A percentile compares a stretch with the other conserved stretches of the same genome.
Evolutionary conservation across 2,329 filamentous ascomycete species (phyloP).

Genomic region (Leptographium flavum): DNA sequence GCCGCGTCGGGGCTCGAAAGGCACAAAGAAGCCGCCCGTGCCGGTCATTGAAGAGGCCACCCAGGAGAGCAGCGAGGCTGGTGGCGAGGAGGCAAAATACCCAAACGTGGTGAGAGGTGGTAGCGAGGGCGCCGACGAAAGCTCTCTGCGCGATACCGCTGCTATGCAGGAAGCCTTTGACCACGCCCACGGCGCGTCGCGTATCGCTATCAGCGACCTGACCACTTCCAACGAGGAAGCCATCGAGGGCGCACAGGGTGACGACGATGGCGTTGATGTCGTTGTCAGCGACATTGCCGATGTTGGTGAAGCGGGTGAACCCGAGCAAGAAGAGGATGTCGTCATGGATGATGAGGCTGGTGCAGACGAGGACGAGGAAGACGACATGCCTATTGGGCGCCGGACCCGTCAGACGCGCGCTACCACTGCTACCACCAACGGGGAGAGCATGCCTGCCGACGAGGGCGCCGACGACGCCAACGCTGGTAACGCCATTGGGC

Average conservation of each 20-base stretch:
- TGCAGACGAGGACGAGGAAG: conserved; percentile 20
- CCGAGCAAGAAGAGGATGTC: conserved; percentile 3
- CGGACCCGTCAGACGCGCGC: conserved; percentile 14
- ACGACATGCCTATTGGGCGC: conserved; percentile 25
- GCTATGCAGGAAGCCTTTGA: background rate
- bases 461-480: conserved; percentile 11
- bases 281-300: background rate
- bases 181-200: background rate
- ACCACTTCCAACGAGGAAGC: background rate
- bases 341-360: conserved; percentile 17
- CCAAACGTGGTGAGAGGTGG: conserved; percentile 20
- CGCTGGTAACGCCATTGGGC: conserved; percentile 9
- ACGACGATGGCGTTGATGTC: background rate
- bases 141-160: background rate
- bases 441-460: background rate
- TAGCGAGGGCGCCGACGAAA: conserved; percentile 7
- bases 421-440: conserved; percentile 5
- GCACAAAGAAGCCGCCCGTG: conserved; percentile 31
- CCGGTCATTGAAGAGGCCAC: conserved; percentile 32
- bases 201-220: background rate
- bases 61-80: conserved; percentile 29
- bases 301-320: conserved; percentile 1
- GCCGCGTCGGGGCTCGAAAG: conserved; percentile 35
- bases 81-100: conserved; percentile 15
- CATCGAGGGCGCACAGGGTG: background rate